Evolutionary conservation across 2,329 filamentous ascomycete species (phyloP).

Genomic region (Xylariaceae sp.): DNA sequence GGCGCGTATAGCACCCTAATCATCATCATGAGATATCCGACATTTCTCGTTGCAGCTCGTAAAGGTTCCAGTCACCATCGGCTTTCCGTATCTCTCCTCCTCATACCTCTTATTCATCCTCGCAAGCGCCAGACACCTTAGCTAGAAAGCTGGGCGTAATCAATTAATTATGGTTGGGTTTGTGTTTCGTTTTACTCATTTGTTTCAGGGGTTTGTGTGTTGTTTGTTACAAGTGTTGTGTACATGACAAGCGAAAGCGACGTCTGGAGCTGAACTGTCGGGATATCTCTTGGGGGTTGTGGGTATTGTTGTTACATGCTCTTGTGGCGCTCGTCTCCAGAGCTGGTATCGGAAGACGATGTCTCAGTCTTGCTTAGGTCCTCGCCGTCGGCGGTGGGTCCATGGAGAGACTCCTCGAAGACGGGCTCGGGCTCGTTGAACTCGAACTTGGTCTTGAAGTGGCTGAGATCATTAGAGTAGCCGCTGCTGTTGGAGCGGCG

Average conservation of each 20-base stretch:
- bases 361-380: constrained; percentile 55
- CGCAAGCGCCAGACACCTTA: no score
- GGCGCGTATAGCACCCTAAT: no score
- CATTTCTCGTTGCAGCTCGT: no score
- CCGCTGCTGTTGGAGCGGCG: constrained; percentile 90
- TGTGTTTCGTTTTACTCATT: no score
- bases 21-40: no score
- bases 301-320: constrained; percentile 13
- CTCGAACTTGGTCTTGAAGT: constrained; percentile 98
- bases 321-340: constrained; percentile 47
- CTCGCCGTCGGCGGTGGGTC: constrained; percentile 60
- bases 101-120: no score
- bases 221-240: neutral
- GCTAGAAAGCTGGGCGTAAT: no score
- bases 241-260: neutral
- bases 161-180: neutral
- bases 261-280: neutral
- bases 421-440: constrained; percentile 83
- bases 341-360: constrained; percentile 59
- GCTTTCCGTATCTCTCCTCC: no score
- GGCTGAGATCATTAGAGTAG: constrained; percentile 64
- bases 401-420: constrained; percentile 84
- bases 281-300: neutral
- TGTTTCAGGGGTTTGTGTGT: neutral
- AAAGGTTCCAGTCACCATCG: no score